Conservation (phyloP, 1,284 basidiomycete species). For the Lignosus rhinocerotis region DNA sequence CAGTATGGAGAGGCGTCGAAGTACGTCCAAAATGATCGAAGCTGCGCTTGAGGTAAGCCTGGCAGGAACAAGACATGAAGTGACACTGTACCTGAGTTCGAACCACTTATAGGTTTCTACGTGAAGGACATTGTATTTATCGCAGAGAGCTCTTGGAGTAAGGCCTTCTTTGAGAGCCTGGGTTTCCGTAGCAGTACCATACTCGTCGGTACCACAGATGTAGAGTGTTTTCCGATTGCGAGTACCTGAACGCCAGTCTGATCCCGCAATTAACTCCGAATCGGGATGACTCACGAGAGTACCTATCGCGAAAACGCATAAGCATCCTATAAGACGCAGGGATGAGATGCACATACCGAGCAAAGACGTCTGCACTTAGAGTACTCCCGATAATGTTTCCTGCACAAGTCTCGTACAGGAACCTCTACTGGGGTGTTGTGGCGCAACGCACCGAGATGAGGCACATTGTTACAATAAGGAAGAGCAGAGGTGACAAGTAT, state of each 20-base stretch:
- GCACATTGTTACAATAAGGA: slow-evolving; percentile 99
- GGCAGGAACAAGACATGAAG: not conserved
- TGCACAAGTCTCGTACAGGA: slow-evolving; percentile 25
- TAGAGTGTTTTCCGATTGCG: slow-evolving; percentile 77
- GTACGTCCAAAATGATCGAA: slow-evolving; percentile 98
- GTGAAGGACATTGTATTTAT: slow-evolving; percentile 92
- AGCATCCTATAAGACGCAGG: slow-evolving; percentile 26
- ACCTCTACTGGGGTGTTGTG: slow-evolving; percentile 3
- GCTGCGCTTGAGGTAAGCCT: slow-evolving; percentile 43
- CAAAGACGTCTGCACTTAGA: slow-evolving; percentile 95
- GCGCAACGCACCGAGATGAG: slow-evolving; percentile 77
- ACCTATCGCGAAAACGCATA: slow-evolving; percentile 43
- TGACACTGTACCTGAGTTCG: slow-evolving; percentile 66
- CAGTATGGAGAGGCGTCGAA: slow-evolving; percentile 87
- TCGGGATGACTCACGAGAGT: slow-evolving; percentile 55
- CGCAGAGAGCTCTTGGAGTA: slow-evolving; percentile 85
- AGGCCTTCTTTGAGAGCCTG: slow-evolving; percentile 94
- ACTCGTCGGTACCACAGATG: slow-evolving; percentile 98
- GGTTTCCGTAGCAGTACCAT: slow-evolving; percentile 98
- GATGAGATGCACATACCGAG: slow-evolving; percentile 61
- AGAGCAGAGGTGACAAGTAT: slow-evolving; percentile 94
- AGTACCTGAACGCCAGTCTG: slow-evolving; percentile 49
- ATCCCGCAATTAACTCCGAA: not conserved
- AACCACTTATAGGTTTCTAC: slow-evolving; percentile 96
- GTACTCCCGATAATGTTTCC: slow-evolving; percentile 99